Percentiles rank a stretch among this genome's conserved stretches.
Conservation (phyloP, 306 rosid species). For the Mimosa pudica region DNA sequence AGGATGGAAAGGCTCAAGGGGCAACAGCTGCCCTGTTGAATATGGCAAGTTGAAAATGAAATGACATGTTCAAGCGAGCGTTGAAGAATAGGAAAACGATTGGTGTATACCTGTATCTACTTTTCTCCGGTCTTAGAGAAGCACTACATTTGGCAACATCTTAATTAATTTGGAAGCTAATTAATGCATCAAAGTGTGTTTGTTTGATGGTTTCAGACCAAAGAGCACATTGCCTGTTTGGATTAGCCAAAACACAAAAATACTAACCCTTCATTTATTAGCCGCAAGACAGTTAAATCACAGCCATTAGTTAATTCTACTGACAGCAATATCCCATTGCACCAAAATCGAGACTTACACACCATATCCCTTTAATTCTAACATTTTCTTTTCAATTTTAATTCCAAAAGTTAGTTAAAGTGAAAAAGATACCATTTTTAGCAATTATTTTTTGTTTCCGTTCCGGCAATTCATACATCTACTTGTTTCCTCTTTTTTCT, state of each 20-base stretch:
- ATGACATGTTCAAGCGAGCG: not conserved
- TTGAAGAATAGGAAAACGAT: not conserved
- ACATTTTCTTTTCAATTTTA: not conserved
- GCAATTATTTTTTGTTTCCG: not conserved
- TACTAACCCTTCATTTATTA: not conserved
- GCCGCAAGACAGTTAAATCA: not conserved
- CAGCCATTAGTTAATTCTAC: conserved; percentile 9
- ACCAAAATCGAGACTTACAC: not conserved
- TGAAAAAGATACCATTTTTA: conserved; percentile 10
- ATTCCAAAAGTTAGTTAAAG: conserved; percentile 13
- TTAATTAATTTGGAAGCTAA: not conserved
- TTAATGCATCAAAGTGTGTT: not conserved
- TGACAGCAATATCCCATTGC: conserved; percentile 12
- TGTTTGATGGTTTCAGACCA: not conserved
- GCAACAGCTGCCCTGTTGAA: too few relatives aligned
- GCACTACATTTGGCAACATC: not conserved
- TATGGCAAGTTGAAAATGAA: not conserved
- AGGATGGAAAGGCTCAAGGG: too few relatives aligned
- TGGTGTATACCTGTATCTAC: too few relatives aligned
- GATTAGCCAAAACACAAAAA: not conserved
- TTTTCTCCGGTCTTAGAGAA: not conserved
- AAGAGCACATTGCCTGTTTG: too few relatives aligned
- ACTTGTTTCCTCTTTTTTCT: not conserved
- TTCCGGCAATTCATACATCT: conserved; percentile 13
- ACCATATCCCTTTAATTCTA: not conserved